phyloP scores from a whole-genome alignment of 2,329 filamentous ascomycete species.

The Scytalidium sp. region DNA sequence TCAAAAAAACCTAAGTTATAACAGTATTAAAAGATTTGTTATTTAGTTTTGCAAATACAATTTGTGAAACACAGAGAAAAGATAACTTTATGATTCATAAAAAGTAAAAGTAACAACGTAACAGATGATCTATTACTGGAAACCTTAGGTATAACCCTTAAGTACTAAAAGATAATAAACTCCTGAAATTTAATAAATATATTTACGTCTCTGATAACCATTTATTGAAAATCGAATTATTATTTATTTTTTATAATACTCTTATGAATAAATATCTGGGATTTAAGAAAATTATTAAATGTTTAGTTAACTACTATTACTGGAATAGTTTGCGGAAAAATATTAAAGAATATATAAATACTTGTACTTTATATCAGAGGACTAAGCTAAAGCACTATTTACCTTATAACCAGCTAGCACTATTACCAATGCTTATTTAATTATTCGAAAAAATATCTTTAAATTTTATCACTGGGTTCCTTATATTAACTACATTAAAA shows the following conservation, averaged over 20 bases:
- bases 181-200: neutral
- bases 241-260: neutral
- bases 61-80: slow-evolving; percentile 2
- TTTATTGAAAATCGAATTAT: neutral
- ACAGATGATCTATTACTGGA: neutral
- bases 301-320: neutral
- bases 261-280: neutral
- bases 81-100: neutral
- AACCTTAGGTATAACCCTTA: neutral
- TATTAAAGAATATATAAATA: neutral
- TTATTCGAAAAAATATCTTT: neutral
- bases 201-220: neutral
- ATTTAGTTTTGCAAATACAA: neutral
- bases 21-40: neutral
- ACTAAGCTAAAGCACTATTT: neutral
- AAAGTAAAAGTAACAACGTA: neutral
- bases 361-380: neutral
- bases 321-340: slow-evolving; percentile 1
- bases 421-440: neutral
- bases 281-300: slow-evolving; percentile 1
- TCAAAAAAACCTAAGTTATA: neutral
- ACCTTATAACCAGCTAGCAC: neutral
- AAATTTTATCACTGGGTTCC: neutral
- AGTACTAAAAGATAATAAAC: neutral
- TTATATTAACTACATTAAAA: neutral